Conservation (phyloP, 352 stramenopile genomes). For the Phytophthora europaea region DNA sequence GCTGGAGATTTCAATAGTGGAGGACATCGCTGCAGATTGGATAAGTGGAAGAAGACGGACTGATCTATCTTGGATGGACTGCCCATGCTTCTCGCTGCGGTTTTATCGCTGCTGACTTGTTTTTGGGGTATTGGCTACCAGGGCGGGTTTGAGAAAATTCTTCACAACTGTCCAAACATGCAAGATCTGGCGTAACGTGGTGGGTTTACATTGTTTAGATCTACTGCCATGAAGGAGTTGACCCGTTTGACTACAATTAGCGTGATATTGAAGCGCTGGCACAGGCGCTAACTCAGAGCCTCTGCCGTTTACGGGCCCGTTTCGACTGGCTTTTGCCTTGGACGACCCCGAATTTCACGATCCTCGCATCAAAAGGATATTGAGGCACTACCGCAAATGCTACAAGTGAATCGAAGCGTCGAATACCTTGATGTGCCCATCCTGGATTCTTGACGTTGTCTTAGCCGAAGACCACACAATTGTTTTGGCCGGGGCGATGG, state of each 20-base stretch:
- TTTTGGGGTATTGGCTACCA: constrained; percentile 4
- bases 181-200: neutral
- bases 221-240: neutral
- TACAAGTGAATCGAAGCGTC: neutral
- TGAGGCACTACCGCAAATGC: constrained; percentile 1
- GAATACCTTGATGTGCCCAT: constrained; percentile 4
- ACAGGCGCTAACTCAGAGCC: neutral
- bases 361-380: neutral
- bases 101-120: neutral
- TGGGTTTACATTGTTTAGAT: neutral
- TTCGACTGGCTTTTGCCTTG: neutral
- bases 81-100: neutral
- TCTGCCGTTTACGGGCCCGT: neutral
- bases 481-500: neutral
- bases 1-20: neutral
- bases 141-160: neutral
- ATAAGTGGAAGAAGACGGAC: neutral
- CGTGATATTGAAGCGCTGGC: neutral
- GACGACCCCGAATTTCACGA: neutral
- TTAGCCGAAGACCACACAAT: too few relatives aligned
- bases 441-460: too few relatives aligned
- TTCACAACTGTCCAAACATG: neutral
- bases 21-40: neutral
- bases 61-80: neutral
- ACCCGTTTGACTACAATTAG: neutral